These are phyloP conservation scores for Penicillium sp. DNA, from an alignment of 2,329 filamentous ascomycete genomes.

Conservation along the genomic window DNA sequence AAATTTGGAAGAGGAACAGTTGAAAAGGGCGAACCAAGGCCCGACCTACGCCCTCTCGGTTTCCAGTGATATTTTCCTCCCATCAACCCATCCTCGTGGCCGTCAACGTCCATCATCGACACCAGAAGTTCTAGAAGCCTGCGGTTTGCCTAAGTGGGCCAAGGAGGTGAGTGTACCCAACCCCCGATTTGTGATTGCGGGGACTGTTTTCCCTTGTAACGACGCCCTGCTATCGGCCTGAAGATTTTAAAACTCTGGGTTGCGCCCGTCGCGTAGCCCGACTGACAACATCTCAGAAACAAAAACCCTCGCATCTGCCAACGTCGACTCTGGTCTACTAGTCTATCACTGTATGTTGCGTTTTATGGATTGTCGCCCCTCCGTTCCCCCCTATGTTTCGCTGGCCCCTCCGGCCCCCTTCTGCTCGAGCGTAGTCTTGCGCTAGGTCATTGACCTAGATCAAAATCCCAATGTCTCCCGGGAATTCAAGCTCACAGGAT, in stretches of 20 bases:
- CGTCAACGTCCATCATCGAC: too few relatives aligned
- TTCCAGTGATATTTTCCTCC: too few relatives aligned
- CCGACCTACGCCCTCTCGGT: too few relatives aligned
- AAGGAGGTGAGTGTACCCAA: slow-evolving; percentile 16
- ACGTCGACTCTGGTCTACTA: slow-evolving; percentile 1
- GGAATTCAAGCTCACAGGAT: slow-evolving; percentile 21
- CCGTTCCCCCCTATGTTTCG: slow-evolving; percentile 11
- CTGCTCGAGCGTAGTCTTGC: slow-evolving; percentile 11
- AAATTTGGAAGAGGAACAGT: too few relatives aligned
- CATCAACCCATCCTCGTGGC: slow-evolving; percentile 9
- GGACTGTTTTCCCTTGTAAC: slow-evolving; percentile 16
- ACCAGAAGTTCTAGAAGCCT: slow-evolving; percentile 23
- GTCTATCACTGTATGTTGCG: slow-evolving; percentile 15
- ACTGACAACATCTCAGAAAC: slow-evolving; percentile 5
- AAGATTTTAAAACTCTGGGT: slow-evolving; percentile 16
- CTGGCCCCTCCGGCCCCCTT: slow-evolving; percentile 12
- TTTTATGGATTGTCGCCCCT: slow-evolving; percentile 5
- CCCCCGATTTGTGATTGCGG: slow-evolving; percentile 20
- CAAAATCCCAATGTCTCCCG: slow-evolving; percentile 19
- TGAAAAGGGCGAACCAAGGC: too few relatives aligned
- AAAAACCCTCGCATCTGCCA: slow-evolving; percentile 13
- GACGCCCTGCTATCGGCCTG: slow-evolving; percentile 13
- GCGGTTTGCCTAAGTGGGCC: slow-evolving; percentile 12
- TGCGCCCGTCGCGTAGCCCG: slow-evolving; percentile 17
- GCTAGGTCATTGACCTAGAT: slow-evolving; percentile 18